phyloP scores from a whole-genome alignment of 192 early-diverging fungal species.

The Coemansia reversa region DNA sequence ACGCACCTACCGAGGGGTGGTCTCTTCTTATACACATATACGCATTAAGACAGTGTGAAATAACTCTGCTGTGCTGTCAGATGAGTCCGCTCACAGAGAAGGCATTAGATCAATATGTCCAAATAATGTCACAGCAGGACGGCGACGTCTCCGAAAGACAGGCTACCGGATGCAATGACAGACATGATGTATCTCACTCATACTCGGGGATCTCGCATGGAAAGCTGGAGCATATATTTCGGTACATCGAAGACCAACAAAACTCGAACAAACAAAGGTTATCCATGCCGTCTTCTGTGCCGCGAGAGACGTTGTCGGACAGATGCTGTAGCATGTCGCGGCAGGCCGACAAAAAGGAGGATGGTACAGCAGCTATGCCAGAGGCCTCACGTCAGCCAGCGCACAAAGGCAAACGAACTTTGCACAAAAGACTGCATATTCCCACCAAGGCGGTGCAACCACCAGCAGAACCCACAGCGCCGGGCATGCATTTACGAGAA shows the following conservation, averaged over 20 bases:
- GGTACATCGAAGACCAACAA: constrained; percentile 36
- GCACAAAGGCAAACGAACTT: constrained; percentile 21
- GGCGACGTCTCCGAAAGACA: background rate
- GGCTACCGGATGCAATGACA: constrained; percentile 6
- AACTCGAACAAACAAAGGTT: constrained; percentile 30
- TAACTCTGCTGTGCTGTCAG: background rate
- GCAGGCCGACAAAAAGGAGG: background rate
- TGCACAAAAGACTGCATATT: constrained; percentile 26
- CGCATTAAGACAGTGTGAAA: background rate
- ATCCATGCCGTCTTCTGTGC: constrained; percentile 10
- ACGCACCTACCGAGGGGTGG: background rate
- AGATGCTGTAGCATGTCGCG: background rate
- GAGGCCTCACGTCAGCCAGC: constrained; percentile 6
- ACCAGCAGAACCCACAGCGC: background rate
- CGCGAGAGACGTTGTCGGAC: constrained; percentile 6
- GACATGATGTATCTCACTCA: background rate
- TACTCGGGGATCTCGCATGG: constrained; percentile 17
- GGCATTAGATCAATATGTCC: constrained; percentile 21
- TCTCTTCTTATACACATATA: background rate
- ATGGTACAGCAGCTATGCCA: background rate
- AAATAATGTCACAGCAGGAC: constrained; percentile 12
- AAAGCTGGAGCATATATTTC: constrained; percentile 35
- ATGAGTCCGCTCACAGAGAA: constrained; percentile 35
- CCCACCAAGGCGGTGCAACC: constrained; percentile 11
- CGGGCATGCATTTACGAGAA: background rate